These are phyloP conservation scores for Ilex paraguariensis DNA, from an alignment of 305 asterid genomes.

Conservation along the genomic window DNA sequence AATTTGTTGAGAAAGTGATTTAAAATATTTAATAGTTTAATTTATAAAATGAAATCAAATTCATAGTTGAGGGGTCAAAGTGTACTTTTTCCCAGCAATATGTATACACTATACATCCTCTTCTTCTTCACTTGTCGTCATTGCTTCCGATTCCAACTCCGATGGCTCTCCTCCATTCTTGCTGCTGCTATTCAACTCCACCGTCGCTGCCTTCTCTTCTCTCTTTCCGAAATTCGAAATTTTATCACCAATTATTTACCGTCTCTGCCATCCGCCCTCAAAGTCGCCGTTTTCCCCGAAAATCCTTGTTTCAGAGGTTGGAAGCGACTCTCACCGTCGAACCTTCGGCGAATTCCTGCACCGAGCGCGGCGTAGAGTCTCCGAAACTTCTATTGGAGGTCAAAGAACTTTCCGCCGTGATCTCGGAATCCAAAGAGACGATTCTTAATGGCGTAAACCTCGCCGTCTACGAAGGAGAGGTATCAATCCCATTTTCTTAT, in stretches of 20 bases:
- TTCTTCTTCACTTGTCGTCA: too few relatives aligned
- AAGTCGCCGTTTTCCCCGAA: slow-evolving; percentile 28
- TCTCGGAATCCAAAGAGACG: slow-evolving; percentile 59
- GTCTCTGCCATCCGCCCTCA: slow-evolving; percentile 17
- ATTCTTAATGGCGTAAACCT: slow-evolving; percentile 89
- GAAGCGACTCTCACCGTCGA: slow-evolving; percentile 55
- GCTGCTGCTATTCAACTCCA: slow-evolving; percentile 12
- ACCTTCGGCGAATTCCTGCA: slow-evolving; percentile 40
- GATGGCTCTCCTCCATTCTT: slow-evolving; percentile 61
- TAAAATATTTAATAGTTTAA: too few relatives aligned
- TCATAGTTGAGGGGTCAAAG: too few relatives aligned
- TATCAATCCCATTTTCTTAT: slow-evolving; percentile 13
- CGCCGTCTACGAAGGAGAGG: slow-evolving; percentile 87
- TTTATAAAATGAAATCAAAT: too few relatives aligned
- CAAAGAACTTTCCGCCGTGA: slow-evolving; percentile 65
- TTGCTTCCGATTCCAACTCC: slow-evolving; percentile 2
- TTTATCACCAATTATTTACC: slow-evolving; percentile 4
- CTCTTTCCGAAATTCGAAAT: slow-evolving; percentile 29
- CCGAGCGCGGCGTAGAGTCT: slow-evolving; percentile 22
- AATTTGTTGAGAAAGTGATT: too few relatives aligned
- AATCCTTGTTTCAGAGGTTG: slow-evolving; percentile 20
- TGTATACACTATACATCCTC: too few relatives aligned
- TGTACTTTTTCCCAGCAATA: too few relatives aligned
- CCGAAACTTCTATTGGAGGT: slow-evolving; percentile 72
- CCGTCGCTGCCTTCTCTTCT: slow-evolving; percentile 11